Evolutionary conservation across 2,329 filamentous ascomycete genomes (phyloP).

Genomic region (Neopestalotiopsis sp.): DNA sequence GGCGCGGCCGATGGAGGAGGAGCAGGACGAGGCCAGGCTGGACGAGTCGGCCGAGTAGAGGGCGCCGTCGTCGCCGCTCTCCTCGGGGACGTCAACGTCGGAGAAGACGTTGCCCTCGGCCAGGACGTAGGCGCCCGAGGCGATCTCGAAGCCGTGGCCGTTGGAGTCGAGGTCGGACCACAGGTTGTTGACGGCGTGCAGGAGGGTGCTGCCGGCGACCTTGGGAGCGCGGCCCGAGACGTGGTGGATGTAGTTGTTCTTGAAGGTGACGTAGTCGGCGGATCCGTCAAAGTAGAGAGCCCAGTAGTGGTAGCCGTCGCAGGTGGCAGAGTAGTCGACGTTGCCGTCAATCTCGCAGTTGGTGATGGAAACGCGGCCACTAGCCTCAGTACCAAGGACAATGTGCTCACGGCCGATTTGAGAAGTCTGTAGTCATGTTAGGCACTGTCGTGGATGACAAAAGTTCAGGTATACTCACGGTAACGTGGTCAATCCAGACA

Average conservation of each 20-base stretch:
- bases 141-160: constrained; percentile 51
- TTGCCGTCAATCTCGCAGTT: constrained; percentile 50
- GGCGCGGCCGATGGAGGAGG: constrained; percentile 17
- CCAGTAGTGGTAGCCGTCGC: constrained; percentile 53
- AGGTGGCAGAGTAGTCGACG: constrained; percentile 44
- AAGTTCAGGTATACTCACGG: constrained; percentile 20
- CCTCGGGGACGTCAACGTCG: constrained; percentile 25
- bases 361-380: constrained; percentile 45
- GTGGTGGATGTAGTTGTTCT: constrained; percentile 49
- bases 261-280: constrained; percentile 44
- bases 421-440: constrained; percentile 29
- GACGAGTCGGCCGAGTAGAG: constrained; percentile 16
- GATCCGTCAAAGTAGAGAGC: constrained; percentile 44
- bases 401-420: constrained; percentile 50
- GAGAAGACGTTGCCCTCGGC: constrained; percentile 56
- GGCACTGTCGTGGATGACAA: no score
- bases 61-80: constrained; percentile 14
- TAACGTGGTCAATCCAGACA: constrained; percentile 29
- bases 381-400: constrained; percentile 37
- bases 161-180: constrained; percentile 38
- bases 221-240: constrained; percentile 47
- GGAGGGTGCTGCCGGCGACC: constrained; percentile 38
- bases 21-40: constrained; percentile 13
- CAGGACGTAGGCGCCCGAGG: constrained; percentile 42
- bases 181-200: constrained; percentile 47